These are phyloP conservation scores for Jatropha podagrica DNA, from an alignment of 441 rosid genomes.

Conservation along the genomic window DNA sequence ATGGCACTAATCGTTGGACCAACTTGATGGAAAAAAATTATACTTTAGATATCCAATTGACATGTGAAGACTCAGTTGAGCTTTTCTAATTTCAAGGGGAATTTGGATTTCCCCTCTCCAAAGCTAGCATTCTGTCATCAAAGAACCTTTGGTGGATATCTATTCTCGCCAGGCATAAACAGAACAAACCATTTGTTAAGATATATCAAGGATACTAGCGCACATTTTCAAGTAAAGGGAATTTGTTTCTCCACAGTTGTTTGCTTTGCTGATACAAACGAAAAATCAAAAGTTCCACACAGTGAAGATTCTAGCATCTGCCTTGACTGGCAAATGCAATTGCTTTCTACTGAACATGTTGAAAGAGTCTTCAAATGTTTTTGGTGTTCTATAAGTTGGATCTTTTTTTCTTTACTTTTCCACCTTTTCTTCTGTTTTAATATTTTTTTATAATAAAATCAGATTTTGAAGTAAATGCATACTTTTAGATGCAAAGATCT, in stretches of 20 bases:
- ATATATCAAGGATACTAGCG: not conserved
- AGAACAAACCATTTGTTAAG: not conserved
- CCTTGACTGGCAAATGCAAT: not conserved
- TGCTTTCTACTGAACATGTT: not conserved
- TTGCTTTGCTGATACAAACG: not conserved
- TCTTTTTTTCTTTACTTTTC: not conserved
- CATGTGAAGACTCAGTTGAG: too few species aligned
- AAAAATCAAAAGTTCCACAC: not conserved
- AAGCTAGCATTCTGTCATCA: not conserved
- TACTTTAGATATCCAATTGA: too few species aligned
- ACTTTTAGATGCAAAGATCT: constrained; percentile 89
- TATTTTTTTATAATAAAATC: constrained; percentile 22
- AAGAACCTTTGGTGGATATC: not conserved
- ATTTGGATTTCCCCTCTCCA: too few species aligned
- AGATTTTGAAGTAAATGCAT: constrained; percentile 26
- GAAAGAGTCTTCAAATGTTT: not conserved
- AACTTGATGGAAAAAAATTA: too few species aligned
- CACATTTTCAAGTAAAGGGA: not conserved
- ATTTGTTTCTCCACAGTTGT: not conserved
- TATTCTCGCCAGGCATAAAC: not conserved
- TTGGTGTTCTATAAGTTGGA: not conserved
- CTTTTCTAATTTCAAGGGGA: too few species aligned
- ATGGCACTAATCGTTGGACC: too few species aligned
- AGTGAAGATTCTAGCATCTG: not conserved
- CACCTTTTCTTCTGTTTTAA: constrained; percentile 4